A percentile compares a stretch with the other conserved stretches of the same genome.
phyloP scores from a whole-genome alignment of 352 stramenopile genomes.

The Pythium scleroteichum region DNA sequence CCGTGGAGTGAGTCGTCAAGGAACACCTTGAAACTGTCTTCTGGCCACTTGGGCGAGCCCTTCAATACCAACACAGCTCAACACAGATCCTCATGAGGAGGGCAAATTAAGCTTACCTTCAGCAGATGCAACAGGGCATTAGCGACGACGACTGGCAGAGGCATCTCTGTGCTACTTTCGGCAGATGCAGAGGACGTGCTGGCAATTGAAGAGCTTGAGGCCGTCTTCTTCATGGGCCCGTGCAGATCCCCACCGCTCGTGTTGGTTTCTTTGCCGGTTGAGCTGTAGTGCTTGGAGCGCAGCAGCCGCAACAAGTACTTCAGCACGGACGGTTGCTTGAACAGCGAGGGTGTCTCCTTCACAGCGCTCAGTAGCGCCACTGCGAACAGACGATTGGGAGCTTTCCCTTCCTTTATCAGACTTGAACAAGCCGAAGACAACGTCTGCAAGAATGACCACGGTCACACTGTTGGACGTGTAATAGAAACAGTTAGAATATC shows the following conservation, averaged over 20 bases:
- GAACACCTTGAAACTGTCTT: conserved; percentile 88
- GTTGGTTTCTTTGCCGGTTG: conserved; percentile 4
- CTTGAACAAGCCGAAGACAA: conserved; percentile 55
- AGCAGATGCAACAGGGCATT: conserved; percentile 73
- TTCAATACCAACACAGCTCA: conserved; percentile 12
- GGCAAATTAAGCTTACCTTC: conserved; percentile 46
- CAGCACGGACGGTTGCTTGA: conserved; percentile 51
- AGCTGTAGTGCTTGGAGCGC: conserved; percentile 78
- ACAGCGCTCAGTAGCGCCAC: conserved; percentile 60
- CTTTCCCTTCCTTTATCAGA: conserved; percentile 57
- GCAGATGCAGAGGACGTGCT: conserved; percentile 23
- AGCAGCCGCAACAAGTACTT: conserved; percentile 81
- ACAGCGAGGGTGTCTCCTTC: conserved; percentile 55
- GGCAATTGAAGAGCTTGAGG: conserved; percentile 11
- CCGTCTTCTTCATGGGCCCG: conserved; percentile 37
- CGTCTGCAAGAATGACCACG: too few species aligned
- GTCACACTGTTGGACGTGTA: too few species aligned
- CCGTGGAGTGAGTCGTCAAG: conserved; percentile 80
- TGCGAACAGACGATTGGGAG: conserved; percentile 59
- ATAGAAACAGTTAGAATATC: too few species aligned
- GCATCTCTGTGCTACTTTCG: conserved; percentile 47
- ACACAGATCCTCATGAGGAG: background rate
- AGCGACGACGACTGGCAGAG: conserved; percentile 67
- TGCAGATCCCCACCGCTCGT: conserved; percentile 29
- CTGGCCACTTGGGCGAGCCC: conserved; percentile 56